Evolutionary conservation across 1,284 basidiomycete species (phyloP).

Genomic region (Moesziomyces aphidis): DNA sequence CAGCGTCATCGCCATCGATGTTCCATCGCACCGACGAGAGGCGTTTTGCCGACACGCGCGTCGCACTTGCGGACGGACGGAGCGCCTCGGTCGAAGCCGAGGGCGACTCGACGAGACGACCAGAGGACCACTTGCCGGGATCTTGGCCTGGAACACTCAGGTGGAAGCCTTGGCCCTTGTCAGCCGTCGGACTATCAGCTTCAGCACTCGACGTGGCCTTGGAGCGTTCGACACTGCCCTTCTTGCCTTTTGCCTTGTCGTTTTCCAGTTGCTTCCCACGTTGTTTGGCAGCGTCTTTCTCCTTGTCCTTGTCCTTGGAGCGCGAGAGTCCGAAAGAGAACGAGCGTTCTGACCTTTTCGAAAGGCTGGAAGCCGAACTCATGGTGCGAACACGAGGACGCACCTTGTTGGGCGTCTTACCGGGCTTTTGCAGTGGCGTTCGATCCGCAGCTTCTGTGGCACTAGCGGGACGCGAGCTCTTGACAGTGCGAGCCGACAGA

Average conservation of each 20-base stretch:
- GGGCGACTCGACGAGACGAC: slow-evolving; percentile 27
- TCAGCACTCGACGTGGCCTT: slow-evolving; percentile 17
- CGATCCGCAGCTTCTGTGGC: slow-evolving; percentile 4
- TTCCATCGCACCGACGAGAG: slow-evolving; percentile 42
- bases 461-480: slow-evolving; percentile 5
- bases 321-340: slow-evolving; percentile 29
- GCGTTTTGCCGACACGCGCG: slow-evolving; percentile 14
- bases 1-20: slow-evolving; percentile 12
- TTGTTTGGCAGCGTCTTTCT: slow-evolving; percentile 3
- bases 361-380: slow-evolving; percentile 25
- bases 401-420: slow-evolving; percentile 14
- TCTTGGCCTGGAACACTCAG: slow-evolving; percentile 15
- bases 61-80: slow-evolving; percentile 8
- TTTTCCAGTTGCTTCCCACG: slow-evolving; percentile 12
- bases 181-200: slow-evolving; percentile 1
- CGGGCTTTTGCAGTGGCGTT: slow-evolving; percentile 5
- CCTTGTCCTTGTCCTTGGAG: slow-evolving; percentile 31
- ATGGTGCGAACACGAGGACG: slow-evolving; percentile 20
- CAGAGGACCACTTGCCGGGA: slow-evolving; percentile 7
- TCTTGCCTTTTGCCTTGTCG: slow-evolving; percentile 7
- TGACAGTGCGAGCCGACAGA: slow-evolving; percentile 2
- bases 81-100: slow-evolving; percentile 22
- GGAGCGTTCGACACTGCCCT: slow-evolving; percentile 5
- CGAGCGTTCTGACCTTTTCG: slow-evolving; percentile 43
- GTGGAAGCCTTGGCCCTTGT: slow-evolving; percentile 6